Conservation (phyloP, 352 stramenopile genomes). For the Globisporangium middletonii region DNA sequence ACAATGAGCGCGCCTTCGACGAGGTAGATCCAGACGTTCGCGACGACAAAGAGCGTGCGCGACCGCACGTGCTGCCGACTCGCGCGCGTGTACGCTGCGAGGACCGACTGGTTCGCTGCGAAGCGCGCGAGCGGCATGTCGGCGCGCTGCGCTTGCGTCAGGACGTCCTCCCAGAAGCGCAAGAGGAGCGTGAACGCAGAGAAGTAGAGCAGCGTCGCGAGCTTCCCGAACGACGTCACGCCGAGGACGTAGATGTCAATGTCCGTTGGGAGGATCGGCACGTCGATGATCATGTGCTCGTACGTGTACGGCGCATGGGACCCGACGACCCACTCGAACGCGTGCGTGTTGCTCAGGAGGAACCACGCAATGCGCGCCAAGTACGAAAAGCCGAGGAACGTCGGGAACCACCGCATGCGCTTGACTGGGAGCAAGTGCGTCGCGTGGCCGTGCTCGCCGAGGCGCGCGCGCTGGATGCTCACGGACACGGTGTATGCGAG, state of each 20-base stretch:
- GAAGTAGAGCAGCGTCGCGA: conserved; percentile 77
- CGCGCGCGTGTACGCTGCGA: conserved; percentile 61
- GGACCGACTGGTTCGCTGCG: conserved; percentile 65
- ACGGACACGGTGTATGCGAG: conserved; percentile 70
- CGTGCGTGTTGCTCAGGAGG: conserved; percentile 72
- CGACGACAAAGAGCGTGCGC: conserved; percentile 66
- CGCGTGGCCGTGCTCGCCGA: conserved; percentile 78
- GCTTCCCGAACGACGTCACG: conserved; percentile 68
- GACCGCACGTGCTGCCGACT: conserved; percentile 37
- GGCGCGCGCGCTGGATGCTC: conserved; percentile 58
- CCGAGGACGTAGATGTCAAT: conserved; percentile 82
- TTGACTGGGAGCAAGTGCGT: conserved; percentile 75
- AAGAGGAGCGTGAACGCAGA: conserved; percentile 76
- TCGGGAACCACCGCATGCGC: conserved; percentile 80
- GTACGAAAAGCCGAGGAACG: conserved; percentile 70
- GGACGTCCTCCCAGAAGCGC: conserved; percentile 78
- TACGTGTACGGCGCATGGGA: conserved; percentile 36
- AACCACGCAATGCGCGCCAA: conserved; percentile 68
- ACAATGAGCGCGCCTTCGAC: conserved; percentile 64
- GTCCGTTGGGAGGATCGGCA: conserved; percentile 58
- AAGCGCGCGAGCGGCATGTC: conserved; percentile 57
- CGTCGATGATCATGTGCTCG: conserved; percentile 69
- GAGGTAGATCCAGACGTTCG: conserved; percentile 81
- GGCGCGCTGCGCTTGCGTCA: conserved; percentile 38
- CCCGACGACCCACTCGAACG: conserved; percentile 74